phyloP scores from a whole-genome alignment of 352 stramenopile species.

The Globisporangium splendens region DNA sequence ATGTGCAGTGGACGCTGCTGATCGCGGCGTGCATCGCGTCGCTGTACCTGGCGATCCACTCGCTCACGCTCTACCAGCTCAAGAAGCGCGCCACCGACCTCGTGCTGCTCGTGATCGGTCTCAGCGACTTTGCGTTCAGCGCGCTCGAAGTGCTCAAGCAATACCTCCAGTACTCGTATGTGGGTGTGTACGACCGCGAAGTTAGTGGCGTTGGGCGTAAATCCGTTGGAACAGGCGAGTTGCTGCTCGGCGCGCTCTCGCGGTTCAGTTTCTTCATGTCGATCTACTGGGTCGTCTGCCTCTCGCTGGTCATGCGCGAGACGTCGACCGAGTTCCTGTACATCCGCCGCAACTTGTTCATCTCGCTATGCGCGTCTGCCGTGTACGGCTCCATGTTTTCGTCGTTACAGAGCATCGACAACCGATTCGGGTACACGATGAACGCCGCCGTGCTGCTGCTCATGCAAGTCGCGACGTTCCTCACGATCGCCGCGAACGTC shows the following conservation, averaged over 20 bases:
- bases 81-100: conserved; percentile 72
- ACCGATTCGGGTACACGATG: conserved; percentile 30
- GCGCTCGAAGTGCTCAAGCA: conserved; percentile 49
- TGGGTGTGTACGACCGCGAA: conserved; percentile 26
- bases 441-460: conserved; percentile 40
- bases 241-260: conserved; percentile 36
- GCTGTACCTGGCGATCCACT: conserved; percentile 64
- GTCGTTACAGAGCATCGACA: conserved; percentile 24
- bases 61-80: conserved; percentile 47
- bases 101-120: conserved; percentile 58
- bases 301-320: conserved; percentile 68
- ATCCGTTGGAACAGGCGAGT: conserved; percentile 15
- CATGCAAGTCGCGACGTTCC: conserved; percentile 42
- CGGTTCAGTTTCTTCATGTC: conserved; percentile 76
- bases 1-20: conserved; percentile 51
- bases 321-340: conserved; percentile 54
- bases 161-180: conserved; percentile 37
- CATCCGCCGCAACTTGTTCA: conserved; percentile 35
- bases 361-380: conserved; percentile 41
- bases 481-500: conserved; percentile 49
- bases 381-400: conserved; percentile 59
- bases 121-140: conserved; percentile 53
- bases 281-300: conserved; percentile 63
- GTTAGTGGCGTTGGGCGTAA: conserved; percentile 4
- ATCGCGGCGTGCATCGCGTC: conserved; percentile 25